Percentiles rank a stretch among this genome's conserved stretches.
Evolutionary conservation across 805 yeast species (phyloP).

Genomic region (Saccharomycopsis schoenii): DNA sequence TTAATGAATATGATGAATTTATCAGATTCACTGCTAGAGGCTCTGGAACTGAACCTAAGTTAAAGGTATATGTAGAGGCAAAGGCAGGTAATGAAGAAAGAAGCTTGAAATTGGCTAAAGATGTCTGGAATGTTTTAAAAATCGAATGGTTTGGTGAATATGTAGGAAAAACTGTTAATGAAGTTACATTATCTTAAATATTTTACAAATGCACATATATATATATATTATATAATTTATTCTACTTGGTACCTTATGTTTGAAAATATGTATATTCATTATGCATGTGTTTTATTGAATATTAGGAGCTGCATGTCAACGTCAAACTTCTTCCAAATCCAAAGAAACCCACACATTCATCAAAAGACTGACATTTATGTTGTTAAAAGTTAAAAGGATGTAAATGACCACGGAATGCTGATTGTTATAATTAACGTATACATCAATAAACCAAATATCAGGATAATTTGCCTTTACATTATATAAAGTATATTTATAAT

Average conservation of each 20-base stretch:
- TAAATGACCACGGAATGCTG: no score
- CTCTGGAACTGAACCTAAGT: slow-evolving; percentile 93
- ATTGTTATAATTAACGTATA: no score
- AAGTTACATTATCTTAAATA: neutral
- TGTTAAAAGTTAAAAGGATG: no score
- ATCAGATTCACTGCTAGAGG: slow-evolving; percentile 83
- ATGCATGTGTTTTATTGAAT: neutral
- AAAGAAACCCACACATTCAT: no score
- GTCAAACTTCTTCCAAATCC: no score
- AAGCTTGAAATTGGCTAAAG: slow-evolving; percentile 44
- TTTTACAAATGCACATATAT: neutral
- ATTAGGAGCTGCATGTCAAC: no score
- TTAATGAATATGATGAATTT: slow-evolving; percentile 23
- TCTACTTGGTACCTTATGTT: neutral
- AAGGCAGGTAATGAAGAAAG: slow-evolving; percentile 34
- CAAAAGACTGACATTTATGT: neutral
- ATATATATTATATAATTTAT: neutral
- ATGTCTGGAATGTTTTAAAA: slow-evolving; percentile 56
- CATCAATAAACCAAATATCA: no score
- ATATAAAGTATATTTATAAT: neutral
- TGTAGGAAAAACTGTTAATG: neutral
- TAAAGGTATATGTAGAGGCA: slow-evolving; percentile 87
- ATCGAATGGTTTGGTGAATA: slow-evolving; percentile 46
- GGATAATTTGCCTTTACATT: no score
- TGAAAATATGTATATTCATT: no score